A percentile compares a stretch with the other conserved stretches of the same genome.
Conservation (phyloP, 805 yeast genomes). For the Saccharomycopsis oosterbeekiorum region DNA sequence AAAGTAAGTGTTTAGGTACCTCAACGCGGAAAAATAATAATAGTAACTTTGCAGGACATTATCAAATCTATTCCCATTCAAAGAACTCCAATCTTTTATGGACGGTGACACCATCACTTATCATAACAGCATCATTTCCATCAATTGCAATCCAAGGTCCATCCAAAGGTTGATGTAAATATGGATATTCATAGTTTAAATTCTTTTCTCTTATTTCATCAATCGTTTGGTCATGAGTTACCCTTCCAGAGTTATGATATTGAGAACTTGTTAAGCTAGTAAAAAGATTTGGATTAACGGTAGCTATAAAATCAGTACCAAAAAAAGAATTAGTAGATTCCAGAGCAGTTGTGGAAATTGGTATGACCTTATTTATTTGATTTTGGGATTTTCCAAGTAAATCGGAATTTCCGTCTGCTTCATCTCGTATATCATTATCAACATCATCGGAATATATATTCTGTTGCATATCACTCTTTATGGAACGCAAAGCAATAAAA, state of each 20-base stretch:
- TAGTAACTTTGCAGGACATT: not conserved
- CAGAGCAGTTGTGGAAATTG: conserved; percentile 16
- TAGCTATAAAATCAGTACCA: conserved; percentile 13
- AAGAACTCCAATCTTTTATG: conserved; percentile 28
- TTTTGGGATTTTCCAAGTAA: not conserved
- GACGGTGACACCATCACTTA: conserved; percentile 33
- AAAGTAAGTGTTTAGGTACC: not conserved
- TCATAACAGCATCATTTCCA: conserved; percentile 41
- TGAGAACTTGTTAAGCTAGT: not conserved
- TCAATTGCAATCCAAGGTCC: conserved; percentile 80
- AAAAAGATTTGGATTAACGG: conserved; percentile 14
- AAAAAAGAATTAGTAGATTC: not conserved
- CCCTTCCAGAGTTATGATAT: not conserved
- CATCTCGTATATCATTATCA: conserved; percentile 2
- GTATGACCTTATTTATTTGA: not conserved
- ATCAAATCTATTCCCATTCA: conserved; percentile 33
- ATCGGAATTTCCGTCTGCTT: not conserved
- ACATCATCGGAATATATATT: not conserved
- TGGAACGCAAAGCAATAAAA: conserved; percentile 81
- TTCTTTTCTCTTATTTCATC: conserved; percentile 70
- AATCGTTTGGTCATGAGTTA: conserved; percentile 35
- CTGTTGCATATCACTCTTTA: conserved; percentile 27
- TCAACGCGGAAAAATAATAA: not conserved
- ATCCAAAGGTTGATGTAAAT: conserved; percentile 56
- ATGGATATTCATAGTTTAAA: conserved; percentile 71